These are phyloP conservation scores for Puya raimondii DNA, from an alignment of 176 grass and related monocot genomes.

Conservation along the genomic window DNA sequence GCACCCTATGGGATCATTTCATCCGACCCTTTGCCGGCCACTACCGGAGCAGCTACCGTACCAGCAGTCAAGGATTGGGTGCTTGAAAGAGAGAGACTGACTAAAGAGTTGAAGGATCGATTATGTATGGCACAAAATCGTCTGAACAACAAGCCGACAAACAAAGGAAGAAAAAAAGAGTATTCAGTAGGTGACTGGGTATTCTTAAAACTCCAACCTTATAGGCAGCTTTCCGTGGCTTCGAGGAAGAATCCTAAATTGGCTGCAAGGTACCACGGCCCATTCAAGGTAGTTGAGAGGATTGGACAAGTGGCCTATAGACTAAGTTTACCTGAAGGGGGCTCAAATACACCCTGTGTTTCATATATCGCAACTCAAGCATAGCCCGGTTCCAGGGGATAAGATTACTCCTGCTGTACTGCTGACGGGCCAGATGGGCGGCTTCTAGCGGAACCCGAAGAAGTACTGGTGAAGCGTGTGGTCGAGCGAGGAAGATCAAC, in stretches of 20 bases:
- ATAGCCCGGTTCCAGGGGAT: no score
- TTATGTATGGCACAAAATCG: no score
- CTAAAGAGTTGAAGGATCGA: no score
- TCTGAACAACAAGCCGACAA: no score
- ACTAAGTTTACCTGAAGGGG: neutral
- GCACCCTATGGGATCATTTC: neutral
- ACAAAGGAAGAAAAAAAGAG: neutral
- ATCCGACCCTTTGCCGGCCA: neutral
- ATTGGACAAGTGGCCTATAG: neutral
- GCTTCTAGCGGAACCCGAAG: no score
- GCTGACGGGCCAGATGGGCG: no score
- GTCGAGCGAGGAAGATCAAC: no score
- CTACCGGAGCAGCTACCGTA: no score
- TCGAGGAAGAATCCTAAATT: neutral
- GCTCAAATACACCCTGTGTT: neutral
- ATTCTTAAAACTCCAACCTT: neutral
- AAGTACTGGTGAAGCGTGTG: no score
- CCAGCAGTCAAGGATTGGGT: no score
- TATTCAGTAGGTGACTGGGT: neutral
- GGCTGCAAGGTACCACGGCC: neutral
- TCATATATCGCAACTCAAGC: neutral
- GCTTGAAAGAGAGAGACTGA: no score
- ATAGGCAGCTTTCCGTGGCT: neutral
- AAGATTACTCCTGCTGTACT: no score
- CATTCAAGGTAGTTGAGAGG: neutral